Percentiles rank a stretch among this genome's conserved stretches.
These are phyloP conservation scores for Pilaira anomala DNA, from an alignment of 192 early-diverging fungal species.

Conservation along the genomic window DNA sequence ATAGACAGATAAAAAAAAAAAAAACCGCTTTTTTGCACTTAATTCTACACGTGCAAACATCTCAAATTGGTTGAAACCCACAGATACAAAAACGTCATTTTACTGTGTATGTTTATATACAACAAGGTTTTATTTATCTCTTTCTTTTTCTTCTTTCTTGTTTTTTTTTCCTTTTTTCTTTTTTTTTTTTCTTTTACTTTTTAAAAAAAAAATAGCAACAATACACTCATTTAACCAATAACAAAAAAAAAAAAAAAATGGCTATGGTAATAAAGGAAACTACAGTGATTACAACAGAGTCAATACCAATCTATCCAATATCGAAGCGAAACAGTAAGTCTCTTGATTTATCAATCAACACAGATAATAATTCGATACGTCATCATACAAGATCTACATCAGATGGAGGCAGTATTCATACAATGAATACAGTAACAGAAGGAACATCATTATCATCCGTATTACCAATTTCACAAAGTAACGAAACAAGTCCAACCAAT, in stretches of 20 bases:
- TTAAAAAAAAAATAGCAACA: conserved; percentile 3
- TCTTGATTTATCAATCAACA: neutral
- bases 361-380: neutral
- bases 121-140: no score
- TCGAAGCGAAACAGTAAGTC: conserved; percentile 16
- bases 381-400: conserved; percentile 14
- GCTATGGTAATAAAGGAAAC: conserved; percentile 11
- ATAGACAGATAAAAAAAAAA: conserved; percentile 83
- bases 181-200: conserved; percentile 41
- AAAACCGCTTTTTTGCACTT: conserved; percentile 91
- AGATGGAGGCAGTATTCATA: neutral
- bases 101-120: conserved; percentile 36
- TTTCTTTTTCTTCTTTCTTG: neutral
- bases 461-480: conserved; percentile 6
- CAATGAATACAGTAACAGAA: neutral
- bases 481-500: neutral
- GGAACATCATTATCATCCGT: neutral
- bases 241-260: neutral
- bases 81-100: conserved; percentile 63
- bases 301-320: conserved; percentile 2
- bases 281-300: no score
- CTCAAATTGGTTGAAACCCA: conserved; percentile 87
- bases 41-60: conserved; percentile 82
- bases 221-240: neutral
- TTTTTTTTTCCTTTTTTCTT: conserved; percentile 41